phyloP scores from a whole-genome alignment of 106 monocot genomes.

The Platanthera guangdongensis region DNA sequence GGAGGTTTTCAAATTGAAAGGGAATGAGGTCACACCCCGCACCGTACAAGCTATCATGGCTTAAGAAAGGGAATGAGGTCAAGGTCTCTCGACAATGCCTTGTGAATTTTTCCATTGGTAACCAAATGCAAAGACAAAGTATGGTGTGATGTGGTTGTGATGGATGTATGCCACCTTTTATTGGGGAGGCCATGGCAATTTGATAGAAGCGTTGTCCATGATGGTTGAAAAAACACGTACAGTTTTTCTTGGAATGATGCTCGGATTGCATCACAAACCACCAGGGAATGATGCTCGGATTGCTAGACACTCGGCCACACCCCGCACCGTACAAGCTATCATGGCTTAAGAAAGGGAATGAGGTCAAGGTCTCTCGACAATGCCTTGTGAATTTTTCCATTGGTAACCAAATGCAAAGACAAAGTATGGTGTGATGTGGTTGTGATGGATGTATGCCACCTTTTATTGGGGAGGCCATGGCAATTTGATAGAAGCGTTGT shows the following conservation, averaged over 20 bases:
- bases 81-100: not conserved
- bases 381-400: conserved; percentile 5
- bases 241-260: not conserved
- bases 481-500: not conserved
- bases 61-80: conserved; percentile 15
- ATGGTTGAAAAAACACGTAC: conserved; percentile 8
- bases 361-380: conserved; percentile 4
- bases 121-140: not conserved
- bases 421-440: conserved; percentile 12
- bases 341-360: conserved; percentile 13
- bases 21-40: not conserved
- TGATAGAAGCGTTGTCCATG: not conserved
- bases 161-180: conserved; percentile 14
- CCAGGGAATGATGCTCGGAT: no score
- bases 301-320: no score
- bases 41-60: conserved; percentile 12
- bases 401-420: not conserved
- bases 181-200: conserved; percentile 13
- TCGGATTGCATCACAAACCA: no score
- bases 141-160: conserved; percentile 10
- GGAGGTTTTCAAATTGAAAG: not conserved
- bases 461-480: conserved; percentile 11
- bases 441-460: conserved; percentile 10
- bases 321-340: conserved; percentile 10
- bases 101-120: conserved; percentile 3